These are phyloP conservation scores for Trifolium subterraneum DNA, from an alignment of 306 rosid genomes.

Conservation along the genomic window DNA sequence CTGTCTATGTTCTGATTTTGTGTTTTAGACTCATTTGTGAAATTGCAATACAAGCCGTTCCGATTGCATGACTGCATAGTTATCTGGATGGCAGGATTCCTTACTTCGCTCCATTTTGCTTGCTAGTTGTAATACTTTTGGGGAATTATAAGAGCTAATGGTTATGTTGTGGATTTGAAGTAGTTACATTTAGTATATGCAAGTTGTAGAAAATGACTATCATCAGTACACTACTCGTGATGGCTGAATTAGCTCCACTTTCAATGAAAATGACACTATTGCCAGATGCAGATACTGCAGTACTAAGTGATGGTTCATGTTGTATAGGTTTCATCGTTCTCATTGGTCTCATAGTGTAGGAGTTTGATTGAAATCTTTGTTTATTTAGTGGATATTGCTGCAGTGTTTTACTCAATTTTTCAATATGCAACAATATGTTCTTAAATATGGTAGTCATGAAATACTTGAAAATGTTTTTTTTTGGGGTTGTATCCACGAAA, in stretches of 20 bases:
- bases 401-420: slow-evolving; percentile 23
- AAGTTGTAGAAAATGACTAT: not conserved
- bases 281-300: slow-evolving; percentile 16
- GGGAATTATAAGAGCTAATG: slow-evolving; percentile 17
- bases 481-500: slow-evolving; percentile 4
- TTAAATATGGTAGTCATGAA: not conserved
- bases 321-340: slow-evolving; percentile 10
- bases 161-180: not conserved
- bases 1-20: not conserved
- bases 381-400: slow-evolving; percentile 18
- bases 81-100: not conserved
- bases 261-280: slow-evolving; percentile 15
- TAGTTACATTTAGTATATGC: slow-evolving; percentile 14
- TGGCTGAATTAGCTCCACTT: slow-evolving; percentile 3
- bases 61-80: not conserved
- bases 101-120: not conserved
- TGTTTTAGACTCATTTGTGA: not conserved
- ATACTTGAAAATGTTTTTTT: slow-evolving; percentile 13
- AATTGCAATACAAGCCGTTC: not conserved
- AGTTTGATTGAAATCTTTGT: slow-evolving; percentile 10
- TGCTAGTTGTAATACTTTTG: not conserved
- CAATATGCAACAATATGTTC: slow-evolving; percentile 5
- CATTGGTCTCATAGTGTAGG: not conserved
- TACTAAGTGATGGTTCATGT: slow-evolving; percentile 11
- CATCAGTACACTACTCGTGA: not conserved